Conservation (phyloP, 2,329 filamentous ascomycete genomes). For the Biscogniauxia mediterranea region DNA sequence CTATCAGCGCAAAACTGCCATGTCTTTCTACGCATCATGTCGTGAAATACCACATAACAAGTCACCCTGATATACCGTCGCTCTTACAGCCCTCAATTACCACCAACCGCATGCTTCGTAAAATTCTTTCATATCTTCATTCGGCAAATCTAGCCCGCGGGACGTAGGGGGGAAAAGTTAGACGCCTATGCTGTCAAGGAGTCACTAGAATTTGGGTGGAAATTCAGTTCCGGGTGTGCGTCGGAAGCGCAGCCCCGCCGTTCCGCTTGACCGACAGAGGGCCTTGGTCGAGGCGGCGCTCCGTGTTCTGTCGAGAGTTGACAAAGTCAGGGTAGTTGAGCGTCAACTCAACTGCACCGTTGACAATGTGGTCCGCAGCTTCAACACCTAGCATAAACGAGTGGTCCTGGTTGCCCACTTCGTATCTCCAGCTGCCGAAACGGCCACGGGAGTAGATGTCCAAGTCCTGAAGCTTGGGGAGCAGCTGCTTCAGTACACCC, state of each 20-base stretch:
- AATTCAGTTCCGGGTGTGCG: slow-evolving; percentile 21
- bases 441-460: slow-evolving; percentile 94
- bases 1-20: neutral
- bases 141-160: slow-evolving; percentile 6
- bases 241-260: slow-evolving; percentile 34
- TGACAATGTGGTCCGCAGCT: slow-evolving; percentile 86
- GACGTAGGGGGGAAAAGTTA: neutral
- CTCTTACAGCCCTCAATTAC: slow-evolving; percentile 26
- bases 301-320: slow-evolving; percentile 70
- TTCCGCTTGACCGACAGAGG: slow-evolving; percentile 35
- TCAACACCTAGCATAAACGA: slow-evolving; percentile 97
- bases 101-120: slow-evolving; percentile 18
- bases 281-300: slow-evolving; percentile 58
- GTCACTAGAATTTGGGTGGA: neutral
- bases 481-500: slow-evolving; percentile 85
- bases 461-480: slow-evolving; percentile 87
- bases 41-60: slow-evolving; percentile 8
- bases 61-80: slow-evolving; percentile 20
- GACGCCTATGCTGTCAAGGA: neutral
- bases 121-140: slow-evolving; percentile 7
- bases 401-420: slow-evolving; percentile 94
- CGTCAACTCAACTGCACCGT: slow-evolving; percentile 85
- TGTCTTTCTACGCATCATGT: neutral
- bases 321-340: slow-evolving; percentile 97
- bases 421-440: slow-evolving; percentile 98